Evolutionary conservation across 139 green algal species (phyloP).

Genomic region (Mesotaenium endlicherianum): DNA sequence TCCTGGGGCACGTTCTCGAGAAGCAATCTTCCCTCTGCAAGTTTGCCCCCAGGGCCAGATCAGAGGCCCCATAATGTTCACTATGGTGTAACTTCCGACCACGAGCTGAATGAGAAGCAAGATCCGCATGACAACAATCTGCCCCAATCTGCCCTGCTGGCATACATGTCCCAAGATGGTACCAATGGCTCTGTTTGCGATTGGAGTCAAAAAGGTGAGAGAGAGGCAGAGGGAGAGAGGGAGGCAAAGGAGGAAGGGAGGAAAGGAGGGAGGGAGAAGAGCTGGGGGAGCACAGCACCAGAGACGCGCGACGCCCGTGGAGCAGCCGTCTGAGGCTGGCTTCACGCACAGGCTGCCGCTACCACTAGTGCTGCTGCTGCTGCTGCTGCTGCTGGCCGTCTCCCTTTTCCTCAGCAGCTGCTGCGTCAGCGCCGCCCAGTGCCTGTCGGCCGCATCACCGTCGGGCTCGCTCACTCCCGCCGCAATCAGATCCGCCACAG

Average conservation of each 20-base stretch:
- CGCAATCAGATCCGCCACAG: neutral
- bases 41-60: no score
- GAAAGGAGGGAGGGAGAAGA: neutral
- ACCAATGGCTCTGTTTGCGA: no score
- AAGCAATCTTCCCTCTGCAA: no score
- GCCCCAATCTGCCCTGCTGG: no score
- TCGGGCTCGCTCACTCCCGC: neutral
- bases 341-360: conserved; percentile 54
- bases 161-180: no score
- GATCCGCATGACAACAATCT: no score
- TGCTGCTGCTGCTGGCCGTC: neutral
- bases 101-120: no score
- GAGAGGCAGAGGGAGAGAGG: neutral
- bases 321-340: conserved; percentile 57
- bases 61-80: no score
- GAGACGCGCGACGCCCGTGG: conserved; percentile 55
- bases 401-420: neutral
- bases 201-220: neutral
- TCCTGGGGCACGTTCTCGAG: no score
- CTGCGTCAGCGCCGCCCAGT: neutral
- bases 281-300: neutral
- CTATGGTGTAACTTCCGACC: no score
- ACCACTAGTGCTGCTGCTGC: neutral
- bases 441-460: neutral
- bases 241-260: neutral